Conservation (phyloP, 805 yeast genomes). For the Kodamaea neixiangensis region DNA sequence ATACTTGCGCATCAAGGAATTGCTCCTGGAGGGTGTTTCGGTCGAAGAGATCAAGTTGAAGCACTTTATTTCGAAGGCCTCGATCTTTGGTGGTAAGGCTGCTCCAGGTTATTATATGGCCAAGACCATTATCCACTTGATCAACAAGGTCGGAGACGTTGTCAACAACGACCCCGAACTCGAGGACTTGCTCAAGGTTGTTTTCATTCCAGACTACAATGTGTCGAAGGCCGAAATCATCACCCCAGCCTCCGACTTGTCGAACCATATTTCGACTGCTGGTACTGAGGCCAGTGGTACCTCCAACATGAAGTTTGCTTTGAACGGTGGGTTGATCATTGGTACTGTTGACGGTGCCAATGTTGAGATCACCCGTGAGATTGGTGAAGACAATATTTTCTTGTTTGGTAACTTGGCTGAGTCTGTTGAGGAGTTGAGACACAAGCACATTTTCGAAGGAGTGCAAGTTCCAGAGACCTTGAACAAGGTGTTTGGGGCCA, state of each 20-base stretch:
- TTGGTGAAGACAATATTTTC: conserved; percentile 91
- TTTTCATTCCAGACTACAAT: conserved; percentile 88
- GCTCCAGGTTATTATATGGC: conserved; percentile 99
- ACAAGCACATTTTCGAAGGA: conserved; percentile 65
- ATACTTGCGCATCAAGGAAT: conserved; percentile 71
- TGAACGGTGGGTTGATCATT: conserved; percentile 90
- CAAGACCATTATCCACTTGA: conserved; percentile 81
- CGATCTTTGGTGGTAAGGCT: conserved; percentile 89
- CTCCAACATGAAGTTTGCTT: conserved; percentile 91
- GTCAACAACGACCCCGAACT: conserved; percentile 77
- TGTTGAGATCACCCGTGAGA: conserved; percentile 90
- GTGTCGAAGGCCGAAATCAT: conserved; percentile 93
- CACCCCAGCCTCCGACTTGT: conserved; percentile 85
- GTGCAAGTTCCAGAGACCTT: conserved; percentile 61
- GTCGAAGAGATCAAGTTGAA: conserved; percentile 55
- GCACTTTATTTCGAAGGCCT: conserved; percentile 71
- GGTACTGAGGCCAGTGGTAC: conserved; percentile 98
- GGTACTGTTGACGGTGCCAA: conserved; percentile 98
- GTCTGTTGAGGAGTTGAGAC: conserved; percentile 83
- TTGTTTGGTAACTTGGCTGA: conserved; percentile 90
- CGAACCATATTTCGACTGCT: conserved; percentile 94
- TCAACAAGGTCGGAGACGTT: conserved; percentile 78
- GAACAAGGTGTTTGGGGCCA: conserved; percentile 59
- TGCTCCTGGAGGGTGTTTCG: conserved; percentile 50
- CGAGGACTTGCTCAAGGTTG: conserved; percentile 78